Evolutionary conservation across 306 rosid species (phyloP).

Genomic region (Vigna unguiculata): DNA sequence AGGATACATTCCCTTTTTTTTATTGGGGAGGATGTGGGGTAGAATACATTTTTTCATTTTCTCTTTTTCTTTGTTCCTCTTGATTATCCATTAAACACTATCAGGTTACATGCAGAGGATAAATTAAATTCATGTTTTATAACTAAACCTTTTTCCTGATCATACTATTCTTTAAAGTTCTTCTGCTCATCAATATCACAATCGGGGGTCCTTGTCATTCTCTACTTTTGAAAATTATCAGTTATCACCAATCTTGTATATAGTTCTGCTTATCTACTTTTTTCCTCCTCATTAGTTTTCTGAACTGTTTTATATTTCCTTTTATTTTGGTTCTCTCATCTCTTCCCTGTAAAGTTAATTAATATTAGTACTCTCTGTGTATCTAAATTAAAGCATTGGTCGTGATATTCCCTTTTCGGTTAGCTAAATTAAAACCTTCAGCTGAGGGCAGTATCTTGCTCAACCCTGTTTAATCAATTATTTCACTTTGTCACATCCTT

Average conservation of each 20-base stretch:
- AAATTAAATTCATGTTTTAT: neutral
- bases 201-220: neutral
- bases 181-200: neutral
- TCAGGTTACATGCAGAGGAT: neutral
- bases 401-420: constrained; percentile 17
- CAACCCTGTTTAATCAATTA: neutral
- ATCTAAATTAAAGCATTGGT: neutral
- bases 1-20: neutral
- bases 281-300: neutral
- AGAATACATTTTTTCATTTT: too few species aligned
- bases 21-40: neutral
- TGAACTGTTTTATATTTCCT: neutral
- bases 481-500: neutral
- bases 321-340: neutral
- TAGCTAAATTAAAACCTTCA: neutral
- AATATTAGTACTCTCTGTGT: neutral
- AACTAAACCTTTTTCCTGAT: constrained; percentile 6
- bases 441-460: neutral
- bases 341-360: neutral
- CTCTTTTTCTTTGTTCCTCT: neutral
- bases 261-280: neutral
- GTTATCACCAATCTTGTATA: neutral
- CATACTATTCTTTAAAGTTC: neutral
- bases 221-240: neutral
- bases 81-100: neutral